A percentile compares a stretch with the other conserved stretches of the same genome.
These are phyloP conservation scores for Astraeus odoratus DNA, from an alignment of 768 basidiomycete species.

Conservation along the genomic window DNA sequence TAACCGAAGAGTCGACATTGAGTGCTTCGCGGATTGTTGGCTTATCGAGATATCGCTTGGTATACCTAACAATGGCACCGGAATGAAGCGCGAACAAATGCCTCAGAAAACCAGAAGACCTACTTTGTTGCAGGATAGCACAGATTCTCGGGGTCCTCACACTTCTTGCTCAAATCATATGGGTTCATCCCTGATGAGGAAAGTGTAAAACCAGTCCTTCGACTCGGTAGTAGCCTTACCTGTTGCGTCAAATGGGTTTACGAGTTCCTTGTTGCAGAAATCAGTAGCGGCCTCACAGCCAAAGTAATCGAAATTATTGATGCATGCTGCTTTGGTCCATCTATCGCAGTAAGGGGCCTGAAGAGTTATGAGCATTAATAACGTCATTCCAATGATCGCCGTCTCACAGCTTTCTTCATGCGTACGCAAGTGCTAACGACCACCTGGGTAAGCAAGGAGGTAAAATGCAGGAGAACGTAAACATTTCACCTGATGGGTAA, in stretches of 20 bases:
- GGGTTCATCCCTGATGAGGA: conserved; percentile 49
- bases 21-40: conserved; percentile 46
- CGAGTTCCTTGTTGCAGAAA: conserved; percentile 57
- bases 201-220: too few relatives aligned
- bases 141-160: conserved; percentile 41
- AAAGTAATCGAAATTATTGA: conserved; percentile 60
- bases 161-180: conserved; percentile 64
- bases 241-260: conserved; percentile 18
- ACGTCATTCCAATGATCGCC: too few relatives aligned
- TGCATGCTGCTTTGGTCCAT: conserved; percentile 51
- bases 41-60: conserved; percentile 55
- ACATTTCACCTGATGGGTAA: conserved; percentile 38
- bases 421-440: conserved; percentile 30
- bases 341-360: conserved; percentile 68
- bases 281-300: conserved; percentile 58
- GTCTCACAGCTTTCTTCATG: conserved; percentile 40
- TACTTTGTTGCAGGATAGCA: conserved; percentile 54
- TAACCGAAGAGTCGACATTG: conserved; percentile 51
- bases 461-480: too few relatives aligned
- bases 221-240: too few relatives aligned
- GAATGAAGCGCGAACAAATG: too few relatives aligned
- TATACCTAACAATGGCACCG: too few relatives aligned
- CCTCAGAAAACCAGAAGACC: conserved; percentile 2
- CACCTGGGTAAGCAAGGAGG: conserved; percentile 2
- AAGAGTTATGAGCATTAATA: neutral